Evolutionary conservation across 2,329 filamentous ascomycete genomes (phyloP).

Genomic region (Claviceps arundinis): DNA sequence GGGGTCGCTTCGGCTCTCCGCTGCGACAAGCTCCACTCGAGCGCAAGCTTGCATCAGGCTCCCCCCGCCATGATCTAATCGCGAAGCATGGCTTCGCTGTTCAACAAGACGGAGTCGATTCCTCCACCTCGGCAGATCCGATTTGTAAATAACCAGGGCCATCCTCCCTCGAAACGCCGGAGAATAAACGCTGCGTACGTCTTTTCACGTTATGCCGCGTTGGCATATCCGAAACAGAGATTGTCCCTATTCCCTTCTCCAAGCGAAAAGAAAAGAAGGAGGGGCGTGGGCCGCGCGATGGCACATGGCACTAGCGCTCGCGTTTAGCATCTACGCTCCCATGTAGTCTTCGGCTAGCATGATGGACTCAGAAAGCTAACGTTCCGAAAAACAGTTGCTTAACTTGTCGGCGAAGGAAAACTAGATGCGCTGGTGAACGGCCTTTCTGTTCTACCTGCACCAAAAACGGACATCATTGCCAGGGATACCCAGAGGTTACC

Average conservation of each 20-base stretch:
- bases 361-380: neutral
- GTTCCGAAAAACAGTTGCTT: conserved; percentile 36
- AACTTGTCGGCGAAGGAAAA: conserved; percentile 65
- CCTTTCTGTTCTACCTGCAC: conserved; percentile 60
- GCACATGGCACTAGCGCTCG: neutral
- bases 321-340: neutral
- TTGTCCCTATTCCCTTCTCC: neutral
- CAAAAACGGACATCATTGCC: conserved; percentile 55
- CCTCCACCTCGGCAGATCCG: conserved; percentile 47
- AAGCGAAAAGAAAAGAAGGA: too few relatives aligned
- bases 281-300: too few relatives aligned
- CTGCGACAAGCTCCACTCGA: neutral
- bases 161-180: conserved; percentile 65
- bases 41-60: neutral
- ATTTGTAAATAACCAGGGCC: conserved; percentile 72
- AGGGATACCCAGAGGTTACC: conserved; percentile 48
- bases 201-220: neutral
- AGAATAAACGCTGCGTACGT: conserved; percentile 68
- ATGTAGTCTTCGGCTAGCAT: neutral
- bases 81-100: conserved; percentile 31
- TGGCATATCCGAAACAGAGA: neutral
- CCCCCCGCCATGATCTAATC: conserved; percentile 21
- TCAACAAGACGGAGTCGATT: conserved; percentile 26
- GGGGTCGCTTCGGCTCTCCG: neutral
- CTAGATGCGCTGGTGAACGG: conserved; percentile 60